Evolutionary conservation across 306 rosid species (phyloP), one percentile per base, ranked within the genome.

Genomic region (Cicer yamashitae): DNA sequence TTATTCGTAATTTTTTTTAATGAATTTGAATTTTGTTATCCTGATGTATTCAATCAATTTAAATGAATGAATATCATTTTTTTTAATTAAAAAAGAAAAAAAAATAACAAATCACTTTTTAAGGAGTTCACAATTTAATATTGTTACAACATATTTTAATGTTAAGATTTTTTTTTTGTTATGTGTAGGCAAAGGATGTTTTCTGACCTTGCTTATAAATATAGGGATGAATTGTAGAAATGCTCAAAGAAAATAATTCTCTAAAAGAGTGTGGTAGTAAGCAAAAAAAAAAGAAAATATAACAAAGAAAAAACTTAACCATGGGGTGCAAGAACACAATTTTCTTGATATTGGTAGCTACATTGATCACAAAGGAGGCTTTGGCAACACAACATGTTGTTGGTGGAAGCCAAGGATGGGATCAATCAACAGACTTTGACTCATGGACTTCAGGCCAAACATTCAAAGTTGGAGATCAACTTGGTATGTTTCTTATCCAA

Each of bases 391-490:
- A 90, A 51, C 87, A 83, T 77, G 75, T 22, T 48, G 98, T 94
- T 81, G 98, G 98, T 8, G 98, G 97, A 76, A 86, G 79, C 81
- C 93, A 91, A 84, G 98, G 98, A 7, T 94, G 98, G 98, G 90
- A 89, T 59, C 72, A 71, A 75, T 88, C 98, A 77, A 87, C 87
- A 30, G 91, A 94, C 62, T 86, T 90, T 11, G 79, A 87, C 17
- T 73, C 98, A 6, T 91, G 97, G 98, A 68, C 60, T 73, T 86
- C 93, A 47, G 83, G 81, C 41, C 83, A 90, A 70, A 90, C 87
- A 76, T 94, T 94, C 80, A 91, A 86, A 66, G 93, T 87, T 52
- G 93, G 94, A 44, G 98, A 94, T 78, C 84, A 88, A 87, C 96
- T 94, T 46, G 96, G 98, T 94, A 88, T 6, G 87, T 78, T 7